A percentile compares a stretch with the other conserved stretches of the same genome.
Evolutionary conservation across 208 protist species (phyloP).

Genomic region (Angomonas ambiguus): DNA sequence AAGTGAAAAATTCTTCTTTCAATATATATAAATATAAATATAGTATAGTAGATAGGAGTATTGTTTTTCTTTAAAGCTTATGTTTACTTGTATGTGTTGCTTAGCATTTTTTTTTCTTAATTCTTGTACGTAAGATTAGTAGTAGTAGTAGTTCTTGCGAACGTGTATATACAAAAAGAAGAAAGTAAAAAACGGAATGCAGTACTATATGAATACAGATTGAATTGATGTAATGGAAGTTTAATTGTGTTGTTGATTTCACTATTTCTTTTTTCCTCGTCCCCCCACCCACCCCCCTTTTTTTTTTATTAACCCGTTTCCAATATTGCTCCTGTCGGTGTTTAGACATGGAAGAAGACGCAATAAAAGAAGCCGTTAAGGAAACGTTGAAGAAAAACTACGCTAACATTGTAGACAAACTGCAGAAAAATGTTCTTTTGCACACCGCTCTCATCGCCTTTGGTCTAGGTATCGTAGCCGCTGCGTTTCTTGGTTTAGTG

Average conservation of each 20-base stretch:
- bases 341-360: not conserved
- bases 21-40: not conserved
- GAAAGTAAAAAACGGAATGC: not conserved
- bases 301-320: conserved; percentile 2
- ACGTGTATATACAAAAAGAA: not conserved
- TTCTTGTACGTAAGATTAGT: too few relatives aligned
- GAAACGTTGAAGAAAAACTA: not conserved
- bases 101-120: too few relatives aligned
- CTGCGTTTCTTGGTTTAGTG: conserved; percentile 26
- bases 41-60: too few relatives aligned
- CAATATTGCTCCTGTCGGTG: conserved; percentile 2
- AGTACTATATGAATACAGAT: not conserved
- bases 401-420: not conserved
- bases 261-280: conserved; percentile 22
- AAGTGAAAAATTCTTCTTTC: not conserved
- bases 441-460: conserved; percentile 57
- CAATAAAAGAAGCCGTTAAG: not conserved
- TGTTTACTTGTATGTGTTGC: too few relatives aligned
- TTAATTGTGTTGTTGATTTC: conserved; percentile 7
- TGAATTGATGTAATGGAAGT: not conserved
- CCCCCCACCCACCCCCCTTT: too few relatives aligned
- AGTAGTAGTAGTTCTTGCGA: too few relatives aligned
- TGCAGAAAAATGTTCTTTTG: conserved; percentile 38
- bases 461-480: conserved; percentile 34
- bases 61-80: too few relatives aligned